Evolutionary conservation across 768 basidiomycete genomes (phyloP).

Genomic region (Lactarius pseudohatsudake): DNA sequence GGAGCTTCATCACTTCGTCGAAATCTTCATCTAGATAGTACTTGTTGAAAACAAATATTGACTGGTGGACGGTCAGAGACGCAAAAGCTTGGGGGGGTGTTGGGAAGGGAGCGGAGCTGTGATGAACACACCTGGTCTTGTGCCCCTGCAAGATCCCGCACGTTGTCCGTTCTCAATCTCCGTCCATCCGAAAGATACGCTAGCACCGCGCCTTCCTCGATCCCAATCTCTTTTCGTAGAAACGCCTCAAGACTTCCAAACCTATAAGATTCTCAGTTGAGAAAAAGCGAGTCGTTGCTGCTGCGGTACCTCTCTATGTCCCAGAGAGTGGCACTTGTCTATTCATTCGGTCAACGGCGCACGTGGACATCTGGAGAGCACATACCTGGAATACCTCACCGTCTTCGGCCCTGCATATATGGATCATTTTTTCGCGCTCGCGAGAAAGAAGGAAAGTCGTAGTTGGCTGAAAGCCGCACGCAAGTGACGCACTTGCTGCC

Average conservation of each 20-base stretch:
- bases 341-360: slow-evolving; percentile 12
- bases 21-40: slow-evolving; percentile 70
- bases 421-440: slow-evolving; percentile 35
- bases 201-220: slow-evolving; percentile 66
- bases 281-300: not conserved
- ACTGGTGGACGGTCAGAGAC: slow-evolving; percentile 38
- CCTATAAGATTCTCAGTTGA: slow-evolving; percentile 39
- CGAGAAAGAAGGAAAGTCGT: slow-evolving; percentile 2
- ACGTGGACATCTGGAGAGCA: not conserved
- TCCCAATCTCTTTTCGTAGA: slow-evolving; percentile 66
- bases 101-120: not conserved
- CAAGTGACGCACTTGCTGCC: slow-evolving; percentile 4
- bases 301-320: slow-evolving; percentile 69
- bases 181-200: slow-evolving; percentile 81
- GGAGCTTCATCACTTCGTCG: slow-evolving; percentile 61
- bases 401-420: slow-evolving; percentile 45
- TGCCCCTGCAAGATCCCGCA: slow-evolving; percentile 72
- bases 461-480: slow-evolving; percentile 4
- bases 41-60: slow-evolving; percentile 84
- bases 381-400: slow-evolving; percentile 40
- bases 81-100: not conserved
- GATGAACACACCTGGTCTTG: slow-evolving; percentile 64
- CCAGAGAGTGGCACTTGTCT: slow-evolving; percentile 64
- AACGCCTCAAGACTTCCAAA: slow-evolving; percentile 68
- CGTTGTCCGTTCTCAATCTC: slow-evolving; percentile 65